Percentiles rank a stretch among this genome's conserved stretches.
Conservation (phyloP, 2,329 filamentous ascomycete species). For the Hypoxylon sp. region DNA sequence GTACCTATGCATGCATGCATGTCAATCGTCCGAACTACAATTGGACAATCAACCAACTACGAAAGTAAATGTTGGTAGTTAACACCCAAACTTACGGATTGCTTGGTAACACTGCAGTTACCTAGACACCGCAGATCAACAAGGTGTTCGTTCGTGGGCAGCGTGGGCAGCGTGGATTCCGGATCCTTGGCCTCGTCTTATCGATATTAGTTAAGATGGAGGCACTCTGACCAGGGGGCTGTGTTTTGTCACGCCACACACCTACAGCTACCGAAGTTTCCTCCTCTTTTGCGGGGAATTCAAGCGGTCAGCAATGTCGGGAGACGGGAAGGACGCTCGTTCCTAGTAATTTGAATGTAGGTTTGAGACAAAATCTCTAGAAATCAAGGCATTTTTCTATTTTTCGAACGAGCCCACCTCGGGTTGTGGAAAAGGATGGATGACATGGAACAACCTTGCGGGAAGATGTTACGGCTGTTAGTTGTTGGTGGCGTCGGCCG, state of each 20-base stretch:
- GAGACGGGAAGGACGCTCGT: slow-evolving; percentile 4
- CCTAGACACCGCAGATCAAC: background rate
- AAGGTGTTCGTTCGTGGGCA: background rate
- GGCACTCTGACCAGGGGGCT: background rate
- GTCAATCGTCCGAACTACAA: slow-evolving; percentile 15
- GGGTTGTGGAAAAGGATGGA: slow-evolving; percentile 6
- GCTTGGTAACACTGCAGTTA: slow-evolving; percentile 4
- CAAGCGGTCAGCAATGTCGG: slow-evolving; percentile 24
- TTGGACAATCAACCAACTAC: background rate
- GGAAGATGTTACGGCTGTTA: background rate
- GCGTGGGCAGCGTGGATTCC: background rate
- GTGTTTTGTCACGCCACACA: slow-evolving; percentile 12
- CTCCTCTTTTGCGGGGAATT: slow-evolving; percentile 30
- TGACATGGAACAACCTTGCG: background rate
- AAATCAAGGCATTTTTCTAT: background rate
- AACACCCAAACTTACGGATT: background rate
- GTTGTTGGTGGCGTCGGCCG: slow-evolving; percentile 9
- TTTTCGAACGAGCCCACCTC: background rate
- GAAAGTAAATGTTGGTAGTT: background rate
- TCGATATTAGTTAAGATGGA: background rate
- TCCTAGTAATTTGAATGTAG: slow-evolving; percentile 5
- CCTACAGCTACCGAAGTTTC: slow-evolving; percentile 4
- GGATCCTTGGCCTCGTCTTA: slow-evolving; percentile 11
- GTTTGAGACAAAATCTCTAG: background rate
- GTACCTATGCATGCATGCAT: slow-evolving; percentile 9